Conservation (phyloP, 208 protist species). For the Novymonas esmeraldas region DNA sequence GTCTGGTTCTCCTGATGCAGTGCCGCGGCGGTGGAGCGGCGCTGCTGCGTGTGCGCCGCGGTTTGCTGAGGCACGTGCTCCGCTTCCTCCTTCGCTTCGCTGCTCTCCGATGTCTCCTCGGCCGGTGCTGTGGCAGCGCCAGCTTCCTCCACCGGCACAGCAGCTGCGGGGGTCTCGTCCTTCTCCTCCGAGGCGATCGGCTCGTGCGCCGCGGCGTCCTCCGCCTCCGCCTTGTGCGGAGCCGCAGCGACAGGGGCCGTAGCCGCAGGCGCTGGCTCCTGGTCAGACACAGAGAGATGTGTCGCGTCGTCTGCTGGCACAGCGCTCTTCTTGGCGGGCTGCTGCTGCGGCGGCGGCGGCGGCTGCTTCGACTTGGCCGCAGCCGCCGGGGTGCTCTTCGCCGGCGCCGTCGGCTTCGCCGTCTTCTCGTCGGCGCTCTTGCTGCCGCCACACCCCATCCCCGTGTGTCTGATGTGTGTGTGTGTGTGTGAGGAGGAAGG, state of each 20-base stretch:
- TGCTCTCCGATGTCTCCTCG: background rate
- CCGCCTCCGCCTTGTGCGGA: background rate
- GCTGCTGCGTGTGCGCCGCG: background rate
- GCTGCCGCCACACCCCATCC: slow-evolving; percentile 48
- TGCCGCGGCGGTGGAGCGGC: background rate
- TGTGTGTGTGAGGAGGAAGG: background rate
- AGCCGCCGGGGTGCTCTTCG: background rate
- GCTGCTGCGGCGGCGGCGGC: too few species aligned
- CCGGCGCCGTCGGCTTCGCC: slow-evolving; percentile 6
- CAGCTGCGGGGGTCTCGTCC: too few species aligned
- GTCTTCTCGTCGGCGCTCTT: slow-evolving; percentile 27
- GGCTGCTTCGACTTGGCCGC: too few species aligned
- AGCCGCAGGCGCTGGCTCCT: background rate
- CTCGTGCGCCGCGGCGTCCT: too few species aligned
- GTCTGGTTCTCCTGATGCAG: slow-evolving; percentile 22
- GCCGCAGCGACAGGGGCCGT: background rate
- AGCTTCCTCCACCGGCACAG: too few species aligned
- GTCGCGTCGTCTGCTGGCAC: background rate
- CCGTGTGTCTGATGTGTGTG: background rate
- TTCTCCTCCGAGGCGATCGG: too few species aligned
- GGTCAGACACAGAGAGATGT: background rate
- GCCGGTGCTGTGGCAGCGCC: slow-evolving; percentile 12
- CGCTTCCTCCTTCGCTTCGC: background rate
- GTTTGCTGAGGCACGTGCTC: background rate
- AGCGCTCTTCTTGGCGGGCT: background rate